phyloP scores from a whole-genome alignment of 768 basidiomycete genomes.

The Pleurotus ostreatus region DNA sequence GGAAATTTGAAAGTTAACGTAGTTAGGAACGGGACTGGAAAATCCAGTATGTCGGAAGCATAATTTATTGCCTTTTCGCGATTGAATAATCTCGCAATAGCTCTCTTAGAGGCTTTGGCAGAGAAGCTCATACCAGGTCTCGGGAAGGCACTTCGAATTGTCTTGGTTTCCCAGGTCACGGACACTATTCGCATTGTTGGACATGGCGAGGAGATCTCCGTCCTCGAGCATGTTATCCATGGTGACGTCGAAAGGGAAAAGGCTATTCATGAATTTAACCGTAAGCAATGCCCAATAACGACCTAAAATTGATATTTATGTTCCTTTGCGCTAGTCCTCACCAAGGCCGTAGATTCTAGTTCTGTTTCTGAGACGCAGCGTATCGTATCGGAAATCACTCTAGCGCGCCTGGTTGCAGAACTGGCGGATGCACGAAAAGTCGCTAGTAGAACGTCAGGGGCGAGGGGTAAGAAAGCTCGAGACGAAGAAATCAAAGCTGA shows the following conservation, averaged over 20 bases:
- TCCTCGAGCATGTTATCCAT: conserved; percentile 38
- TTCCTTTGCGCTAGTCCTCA: conserved; percentile 16
- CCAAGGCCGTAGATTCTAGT: conserved; percentile 22
- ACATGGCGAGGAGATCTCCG: conserved; percentile 17
- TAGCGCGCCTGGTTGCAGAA: conserved; percentile 26
- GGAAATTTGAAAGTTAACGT: too few relatives aligned
- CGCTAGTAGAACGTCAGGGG: conserved; percentile 49
- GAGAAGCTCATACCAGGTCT: conserved; percentile 46
- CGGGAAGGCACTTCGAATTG: conserved; percentile 35
- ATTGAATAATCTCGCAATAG: neutral
- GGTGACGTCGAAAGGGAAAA: conserved; percentile 34
- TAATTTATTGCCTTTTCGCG: too few relatives aligned
- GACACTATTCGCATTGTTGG: conserved; percentile 16
- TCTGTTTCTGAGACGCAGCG: conserved; percentile 19
- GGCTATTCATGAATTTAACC: conserved; percentile 24
- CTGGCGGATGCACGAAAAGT: conserved; percentile 32
- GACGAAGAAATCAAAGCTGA: conserved; percentile 46
- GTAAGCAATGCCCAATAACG: too few relatives aligned
- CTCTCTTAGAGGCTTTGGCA: conserved; percentile 35
- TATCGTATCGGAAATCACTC: conserved; percentile 21
- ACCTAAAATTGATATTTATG: too few relatives aligned
- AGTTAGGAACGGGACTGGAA: conserved; percentile 11
- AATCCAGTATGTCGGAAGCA: conserved; percentile 5
- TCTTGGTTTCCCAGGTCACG: conserved; percentile 39
- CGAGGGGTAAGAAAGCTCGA: conserved; percentile 54